These are phyloP conservation scores for Metarhizium sp. DNA, from an alignment of 2,329 filamentous ascomycete genomes.

Conservation along the genomic window DNA sequence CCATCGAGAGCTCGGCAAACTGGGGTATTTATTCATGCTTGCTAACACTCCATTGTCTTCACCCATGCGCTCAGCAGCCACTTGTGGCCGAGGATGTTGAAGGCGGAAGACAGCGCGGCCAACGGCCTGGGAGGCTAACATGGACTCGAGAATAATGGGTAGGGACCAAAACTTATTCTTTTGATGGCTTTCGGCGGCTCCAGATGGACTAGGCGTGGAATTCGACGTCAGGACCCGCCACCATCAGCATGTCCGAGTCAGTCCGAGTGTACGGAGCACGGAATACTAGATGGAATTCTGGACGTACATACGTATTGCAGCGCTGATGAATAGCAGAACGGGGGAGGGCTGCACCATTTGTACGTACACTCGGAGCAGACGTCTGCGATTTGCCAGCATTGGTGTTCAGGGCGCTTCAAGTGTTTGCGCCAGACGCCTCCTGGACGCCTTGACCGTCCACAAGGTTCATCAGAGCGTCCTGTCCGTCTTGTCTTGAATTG, in stretches of 20 bases:
- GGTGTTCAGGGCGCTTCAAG: neutral
- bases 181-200: conserved; percentile 2
- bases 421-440: conserved; percentile 5
- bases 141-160: neutral
- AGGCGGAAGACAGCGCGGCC: neutral
- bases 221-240: conserved; percentile 1
- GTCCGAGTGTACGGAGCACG: neutral
- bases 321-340: neutral
- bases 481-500: neutral
- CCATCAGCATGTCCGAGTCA: conserved; percentile 5
- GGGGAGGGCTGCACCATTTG: neutral
- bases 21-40: neutral
- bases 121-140: neutral
- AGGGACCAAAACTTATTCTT: neutral
- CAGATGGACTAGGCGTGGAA: conserved; percentile 1
- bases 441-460: conserved; percentile 2
- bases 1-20: neutral
- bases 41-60: neutral
- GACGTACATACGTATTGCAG: neutral
- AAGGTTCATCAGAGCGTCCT: neutral
- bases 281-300: neutral
- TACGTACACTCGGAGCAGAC: neutral
- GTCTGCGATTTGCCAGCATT: neutral
- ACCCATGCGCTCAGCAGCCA: neutral
- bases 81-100: neutral